Evolutionary conservation across 2,329 filamentous ascomycete genomes (phyloP), one percentile per base, ranked within the genome.

Genomic region (Talaromyces sp.): DNA sequence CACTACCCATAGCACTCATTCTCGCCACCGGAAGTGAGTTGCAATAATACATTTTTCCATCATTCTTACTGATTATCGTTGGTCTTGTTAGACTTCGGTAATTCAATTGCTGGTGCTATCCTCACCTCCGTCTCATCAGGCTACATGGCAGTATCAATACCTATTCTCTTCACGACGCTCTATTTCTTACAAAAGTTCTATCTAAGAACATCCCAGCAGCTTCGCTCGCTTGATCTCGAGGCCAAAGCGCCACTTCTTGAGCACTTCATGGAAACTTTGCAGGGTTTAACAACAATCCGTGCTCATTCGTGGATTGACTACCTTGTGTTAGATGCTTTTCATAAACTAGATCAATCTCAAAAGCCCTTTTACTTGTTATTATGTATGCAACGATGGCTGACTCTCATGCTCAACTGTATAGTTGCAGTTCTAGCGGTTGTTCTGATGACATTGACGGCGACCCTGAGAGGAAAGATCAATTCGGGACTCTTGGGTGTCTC

Each of bases 211-310:
- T 88, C 86, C 0, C 77, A 86, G 0, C 87, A 89, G 71, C 71
- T 89, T 9, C 80, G 87, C 57, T 79, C 87, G 22, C 72, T 89
- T 7, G 87, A 89, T 56, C 79, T 89, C 0, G 87, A 89, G 72
- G 81, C 84, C 1, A 88, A 88, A 69, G 82, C 83, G 0, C 86
- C 86, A 0, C 74, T 88, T 0, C 87, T 85, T 75, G 84, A 79
- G 19, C 77, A 87, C 65, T 88, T 87, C 68, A 77, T 83, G 33
- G 85, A 87, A 67, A 84, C 82, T 2, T 78, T 87, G 50, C 81
- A 81, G 39, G 86, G 86, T 0, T 70, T 87, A 0, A 76, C 79
- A 0, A 87, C 85, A 0, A 78, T 88, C 33, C 80, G 85, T 11
- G 83, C 85, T 0, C 87, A 86, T 66, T 80, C 82, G 0, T 87